Conservation (phyloP, 257 asterid species). For the Solanum ossicruentum region DNA sequence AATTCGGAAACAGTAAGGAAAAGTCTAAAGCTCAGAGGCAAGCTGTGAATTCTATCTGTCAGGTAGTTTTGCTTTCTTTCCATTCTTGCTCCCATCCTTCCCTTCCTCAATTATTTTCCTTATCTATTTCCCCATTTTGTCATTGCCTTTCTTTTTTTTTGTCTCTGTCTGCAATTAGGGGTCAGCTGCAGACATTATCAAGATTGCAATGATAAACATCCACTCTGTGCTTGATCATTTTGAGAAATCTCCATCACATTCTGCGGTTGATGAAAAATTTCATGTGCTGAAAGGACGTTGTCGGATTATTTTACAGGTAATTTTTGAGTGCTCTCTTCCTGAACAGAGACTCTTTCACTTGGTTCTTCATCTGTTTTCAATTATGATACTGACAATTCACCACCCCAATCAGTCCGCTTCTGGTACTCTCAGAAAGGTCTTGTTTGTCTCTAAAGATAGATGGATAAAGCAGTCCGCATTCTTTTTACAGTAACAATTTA, state of each 20-base stretch:
- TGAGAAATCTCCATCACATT: constrained; percentile 32
- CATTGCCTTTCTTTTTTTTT: background rate
- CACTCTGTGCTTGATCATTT: constrained; percentile 47
- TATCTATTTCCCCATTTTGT: background rate
- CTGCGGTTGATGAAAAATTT: constrained; percentile 35
- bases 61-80: constrained; percentile 34
- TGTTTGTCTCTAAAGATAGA: background rate
- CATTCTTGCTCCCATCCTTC: background rate
- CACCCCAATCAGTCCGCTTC: background rate
- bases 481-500: background rate
- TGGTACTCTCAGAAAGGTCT: background rate
- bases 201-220: constrained; percentile 75
- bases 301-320: constrained; percentile 85
- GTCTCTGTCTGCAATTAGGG: constrained; percentile 38
- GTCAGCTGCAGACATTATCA: constrained; percentile 94
- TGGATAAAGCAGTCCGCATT: background rate
- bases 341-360: background rate
- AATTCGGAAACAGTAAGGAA: constrained; percentile 70
- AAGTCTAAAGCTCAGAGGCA: constrained; percentile 94
- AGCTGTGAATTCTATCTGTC: constrained; percentile 97
- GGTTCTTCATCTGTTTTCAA: background rate
- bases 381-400: background rate
- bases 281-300: constrained; percentile 75
- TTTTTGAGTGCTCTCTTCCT: background rate
- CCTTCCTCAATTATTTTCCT: background rate